Percentiles rank a stretch among this genome's conserved stretches.
Conservation (phyloP, 2,329 filamentous ascomycete species). For the Exophiala lecanii-corni region DNA sequence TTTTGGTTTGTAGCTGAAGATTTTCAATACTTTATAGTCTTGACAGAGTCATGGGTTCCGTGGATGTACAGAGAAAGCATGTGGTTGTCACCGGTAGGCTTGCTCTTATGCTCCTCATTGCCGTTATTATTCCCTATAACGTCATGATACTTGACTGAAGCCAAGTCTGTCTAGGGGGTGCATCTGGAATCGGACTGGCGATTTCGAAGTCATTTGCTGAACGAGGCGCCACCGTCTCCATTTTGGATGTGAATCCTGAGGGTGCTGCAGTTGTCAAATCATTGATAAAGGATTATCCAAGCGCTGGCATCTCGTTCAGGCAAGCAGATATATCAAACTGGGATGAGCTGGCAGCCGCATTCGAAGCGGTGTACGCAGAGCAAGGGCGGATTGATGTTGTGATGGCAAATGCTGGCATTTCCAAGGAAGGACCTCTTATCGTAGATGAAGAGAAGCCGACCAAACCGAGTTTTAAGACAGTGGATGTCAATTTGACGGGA, state of each 20-base stretch:
- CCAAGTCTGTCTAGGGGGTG: constrained; percentile 31
- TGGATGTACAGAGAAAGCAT: constrained; percentile 20
- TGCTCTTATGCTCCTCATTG: too few species aligned
- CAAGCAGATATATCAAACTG: constrained; percentile 34
- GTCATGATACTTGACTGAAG: not conserved
- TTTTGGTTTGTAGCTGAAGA: too few species aligned
- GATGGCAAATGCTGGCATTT: constrained; percentile 49
- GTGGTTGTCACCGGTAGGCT: constrained; percentile 31
- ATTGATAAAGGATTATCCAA: constrained; percentile 28
- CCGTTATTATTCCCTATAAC: not conserved
- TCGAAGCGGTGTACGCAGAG: constrained; percentile 31
- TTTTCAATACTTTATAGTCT: too few species aligned
- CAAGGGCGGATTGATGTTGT: constrained; percentile 43
- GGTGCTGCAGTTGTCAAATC: constrained; percentile 24
- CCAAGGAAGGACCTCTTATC: constrained; percentile 39
- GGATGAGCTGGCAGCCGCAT: constrained; percentile 34
- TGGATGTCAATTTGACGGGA: constrained; percentile 37
- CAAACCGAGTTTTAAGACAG: constrained; percentile 34
- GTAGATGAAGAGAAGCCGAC: constrained; percentile 29
- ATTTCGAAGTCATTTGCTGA: constrained; percentile 32
- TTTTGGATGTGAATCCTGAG: constrained; percentile 32
- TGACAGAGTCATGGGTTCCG: constrained; percentile 4
- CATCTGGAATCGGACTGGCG: constrained; percentile 35
- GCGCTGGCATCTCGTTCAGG: constrained; percentile 28
- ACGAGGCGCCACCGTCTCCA: constrained; percentile 31